phyloP scores from a whole-genome alignment of 306 rosid species.

The Trichosanthes cucumerina region DNA sequence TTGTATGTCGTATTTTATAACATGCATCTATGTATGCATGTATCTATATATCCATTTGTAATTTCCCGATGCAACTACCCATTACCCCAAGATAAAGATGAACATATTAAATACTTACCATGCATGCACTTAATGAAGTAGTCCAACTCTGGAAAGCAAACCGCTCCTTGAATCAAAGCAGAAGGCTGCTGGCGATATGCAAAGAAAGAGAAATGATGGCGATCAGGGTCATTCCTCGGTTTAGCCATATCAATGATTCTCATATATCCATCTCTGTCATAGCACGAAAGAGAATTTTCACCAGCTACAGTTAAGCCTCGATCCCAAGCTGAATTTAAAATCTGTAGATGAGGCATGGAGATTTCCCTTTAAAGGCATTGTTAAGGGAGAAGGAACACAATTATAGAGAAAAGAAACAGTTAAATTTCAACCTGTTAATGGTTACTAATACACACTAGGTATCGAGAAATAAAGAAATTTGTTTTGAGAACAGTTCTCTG shows the following conservation, averaged over 20 bases:
- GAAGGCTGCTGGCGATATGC: conserved; percentile 74
- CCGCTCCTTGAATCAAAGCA: conserved; percentile 53
- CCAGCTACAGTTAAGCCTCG: conserved; percentile 67
- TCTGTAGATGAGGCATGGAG: conserved; percentile 29
- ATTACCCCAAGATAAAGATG: conserved; percentile 9
- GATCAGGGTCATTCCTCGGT: conserved; percentile 89
- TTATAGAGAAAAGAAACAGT: not conserved
- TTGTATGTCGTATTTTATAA: not conserved
- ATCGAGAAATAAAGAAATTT: not conserved
- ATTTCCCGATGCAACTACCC: not conserved
- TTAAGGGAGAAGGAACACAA: not conserved
- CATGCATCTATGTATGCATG: not conserved
- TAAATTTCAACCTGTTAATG: not conserved
- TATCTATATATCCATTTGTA: not conserved
- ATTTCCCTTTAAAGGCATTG: not conserved
- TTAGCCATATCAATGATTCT: conserved; percentile 74
- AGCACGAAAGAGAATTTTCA: conserved; percentile 70
- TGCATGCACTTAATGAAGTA: conserved; percentile 87
- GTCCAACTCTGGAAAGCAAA: conserved; percentile 66
- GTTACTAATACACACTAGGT: not conserved
- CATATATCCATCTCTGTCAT: conserved; percentile 65
- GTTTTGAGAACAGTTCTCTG: not conserved
- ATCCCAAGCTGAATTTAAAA: conserved; percentile 81
- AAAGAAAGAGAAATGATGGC: conserved; percentile 60
- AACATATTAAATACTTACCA: conserved; percentile 37